A percentile compares a stretch with the other conserved stretches of the same genome.
These are phyloP conservation scores for Stagonosporopsis tanaceti DNA, from an alignment of 2,329 filamentous ascomycete genomes.

Conservation along the genomic window DNA sequence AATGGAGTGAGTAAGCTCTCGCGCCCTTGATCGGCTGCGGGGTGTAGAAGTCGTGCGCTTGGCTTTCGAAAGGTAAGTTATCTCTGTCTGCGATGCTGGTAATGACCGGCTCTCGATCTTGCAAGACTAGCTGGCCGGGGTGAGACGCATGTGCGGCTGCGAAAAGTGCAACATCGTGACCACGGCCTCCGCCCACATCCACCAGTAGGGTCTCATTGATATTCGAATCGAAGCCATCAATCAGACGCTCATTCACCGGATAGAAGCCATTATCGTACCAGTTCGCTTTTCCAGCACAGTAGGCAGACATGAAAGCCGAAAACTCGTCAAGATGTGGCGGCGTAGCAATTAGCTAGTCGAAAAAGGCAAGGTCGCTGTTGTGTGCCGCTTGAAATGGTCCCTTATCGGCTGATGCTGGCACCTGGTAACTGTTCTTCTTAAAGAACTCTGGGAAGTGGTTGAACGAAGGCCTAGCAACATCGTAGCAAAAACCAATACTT, in stretches of 20 bases:
- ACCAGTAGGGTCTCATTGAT: constrained; percentile 44
- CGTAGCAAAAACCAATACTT: too few relatives aligned
- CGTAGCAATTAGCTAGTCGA: too few relatives aligned
- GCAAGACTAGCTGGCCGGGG: constrained; percentile 56
- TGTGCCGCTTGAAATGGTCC: too few relatives aligned
- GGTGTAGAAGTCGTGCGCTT: constrained; percentile 57
- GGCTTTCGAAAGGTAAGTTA: constrained; percentile 41
- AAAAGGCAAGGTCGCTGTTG: too few relatives aligned
- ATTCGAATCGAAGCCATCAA: constrained; percentile 33
- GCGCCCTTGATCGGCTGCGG: constrained; percentile 56
- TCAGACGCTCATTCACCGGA: constrained; percentile 26
- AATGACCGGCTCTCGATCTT: constrained; percentile 56
- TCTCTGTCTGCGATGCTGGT: constrained; percentile 25
- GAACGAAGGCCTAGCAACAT: too few relatives aligned
- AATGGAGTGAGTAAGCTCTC: constrained; percentile 32
- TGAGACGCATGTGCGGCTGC: constrained; percentile 39
- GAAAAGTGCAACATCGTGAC: constrained; percentile 52
- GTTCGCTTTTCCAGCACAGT: constrained; percentile 21
- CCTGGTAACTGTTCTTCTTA: too few relatives aligned
- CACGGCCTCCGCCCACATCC: constrained; percentile 55
- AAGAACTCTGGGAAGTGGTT: too few relatives aligned
- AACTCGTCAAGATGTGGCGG: too few relatives aligned
- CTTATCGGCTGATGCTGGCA: too few relatives aligned
- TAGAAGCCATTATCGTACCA: constrained; percentile 28
- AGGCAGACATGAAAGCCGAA: background rate